phyloP scores from a whole-genome alignment of 1,139 yeast genomes.

The Pichia sp. region DNA sequence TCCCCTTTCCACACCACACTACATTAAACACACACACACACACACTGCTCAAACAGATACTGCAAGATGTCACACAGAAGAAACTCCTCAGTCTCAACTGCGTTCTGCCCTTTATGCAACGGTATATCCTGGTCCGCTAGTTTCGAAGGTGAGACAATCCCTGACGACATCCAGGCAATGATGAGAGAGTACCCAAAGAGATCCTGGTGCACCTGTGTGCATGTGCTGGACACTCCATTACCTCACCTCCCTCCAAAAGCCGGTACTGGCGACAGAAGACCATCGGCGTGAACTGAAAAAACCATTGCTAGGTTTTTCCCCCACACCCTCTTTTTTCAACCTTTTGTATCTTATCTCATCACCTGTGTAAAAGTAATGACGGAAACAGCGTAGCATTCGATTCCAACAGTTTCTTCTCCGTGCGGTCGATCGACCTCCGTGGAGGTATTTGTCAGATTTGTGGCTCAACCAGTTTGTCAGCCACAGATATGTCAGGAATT shows the following conservation, averaged over 20 bases:
- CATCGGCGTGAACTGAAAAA: background rate
- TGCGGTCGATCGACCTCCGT: background rate
- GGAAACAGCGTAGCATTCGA: too few relatives aligned
- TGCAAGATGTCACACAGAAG: background rate
- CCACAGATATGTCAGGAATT: background rate
- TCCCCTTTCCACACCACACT: background rate
- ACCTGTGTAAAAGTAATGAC: too few relatives aligned
- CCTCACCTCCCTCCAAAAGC: constrained; percentile 28
- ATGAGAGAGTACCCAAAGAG: constrained; percentile 36
- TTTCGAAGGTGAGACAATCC: constrained; percentile 24
- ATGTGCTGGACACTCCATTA: constrained; percentile 29
- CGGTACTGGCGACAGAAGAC: constrained; percentile 24
- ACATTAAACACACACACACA: background rate
- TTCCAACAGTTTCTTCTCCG: background rate
- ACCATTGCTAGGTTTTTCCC: too few relatives aligned
- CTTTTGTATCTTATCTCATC: too few relatives aligned
- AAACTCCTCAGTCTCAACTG: background rate
- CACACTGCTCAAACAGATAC: background rate
- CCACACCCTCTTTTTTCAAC: too few relatives aligned
- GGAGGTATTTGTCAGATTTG: background rate
- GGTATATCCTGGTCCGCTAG: constrained; percentile 39
- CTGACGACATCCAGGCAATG: constrained; percentile 21
- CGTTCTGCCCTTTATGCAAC: constrained; percentile 33
- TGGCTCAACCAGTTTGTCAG: background rate
- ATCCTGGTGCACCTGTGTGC: constrained; percentile 37